Evolutionary conservation across 1,139 yeast species (phyloP), one percentile per base, ranked within the genome.

Genomic region (Pichia sp.): DNA sequence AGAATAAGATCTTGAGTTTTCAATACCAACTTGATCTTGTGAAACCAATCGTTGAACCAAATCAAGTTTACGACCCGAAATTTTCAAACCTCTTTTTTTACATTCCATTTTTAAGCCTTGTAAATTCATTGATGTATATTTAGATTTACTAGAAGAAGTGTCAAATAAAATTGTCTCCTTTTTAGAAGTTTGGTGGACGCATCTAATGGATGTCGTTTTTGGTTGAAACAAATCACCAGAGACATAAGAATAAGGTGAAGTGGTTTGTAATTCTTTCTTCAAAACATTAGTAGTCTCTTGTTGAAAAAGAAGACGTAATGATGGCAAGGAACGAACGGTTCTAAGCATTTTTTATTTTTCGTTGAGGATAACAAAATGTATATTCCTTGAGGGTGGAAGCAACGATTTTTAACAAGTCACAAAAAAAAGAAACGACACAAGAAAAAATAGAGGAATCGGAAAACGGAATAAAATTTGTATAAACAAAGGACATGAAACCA

Each of bases 51-150:
- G 66, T 44, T 74, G 74, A 31, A 75, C 65, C 18, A 77, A 59
- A 33, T 77, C 80, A 11, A 69, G 56, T 52, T 78, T 78, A 40
- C 67, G 68, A 11, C 85, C 85, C 22, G 73, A 61, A 0, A 76
- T 70, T 50, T 72, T 74, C 45, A 78, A 57, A 0, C 81, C 81
- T 46, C 79, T 69, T 42, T 63, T 64, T 42, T 70, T 70, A 55
- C 82, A 77, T 54, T 77, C 82, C 40, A 57, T 56, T 51, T 73
- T 73, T 48, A 78, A 64, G 1, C 71, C 65, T 40, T 69, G 68
- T 34, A 76, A 61, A 33, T 73, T 71, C 70, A 74, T 66, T 23
- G 66, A 63, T 7, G 65, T 56, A 40, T 59, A 63, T 42, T 50
- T 57, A 24, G 56, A 48, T 31, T 52, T 53, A 37, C 53, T 55